Base-by-base conservation (phyloP, 345 rosid species). In the Salix brachista region DNA sequence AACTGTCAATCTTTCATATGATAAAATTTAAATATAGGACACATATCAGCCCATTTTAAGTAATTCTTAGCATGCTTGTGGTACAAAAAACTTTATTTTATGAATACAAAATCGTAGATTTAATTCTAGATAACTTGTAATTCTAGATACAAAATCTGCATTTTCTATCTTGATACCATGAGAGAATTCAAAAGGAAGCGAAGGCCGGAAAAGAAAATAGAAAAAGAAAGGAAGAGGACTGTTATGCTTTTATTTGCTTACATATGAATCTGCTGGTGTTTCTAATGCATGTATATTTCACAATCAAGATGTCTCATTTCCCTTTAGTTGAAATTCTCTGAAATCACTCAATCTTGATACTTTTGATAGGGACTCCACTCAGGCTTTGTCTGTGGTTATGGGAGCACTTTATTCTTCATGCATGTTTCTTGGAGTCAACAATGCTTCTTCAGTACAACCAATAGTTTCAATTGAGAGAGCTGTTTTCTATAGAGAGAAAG, bases 371-470 rank as follows among this genome's bases (percentile, higher is more conserved):
- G 74, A 76, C 65, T 78, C 97, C 18, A 74, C 90, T 66, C 86
- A 90, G 83, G 89, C 84, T 80, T 67, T 95, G 65, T 65, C 87
- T 28, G 81, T 87, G 72, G 81, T 95, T 19, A 90, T 90, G 97
- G 97, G 95, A 83, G 97, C 95, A n/a, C 91, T 94, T 7, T 94
- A 89, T 82, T 54, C 97, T 11, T 79, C 97, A 39, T 90, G 97
- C 81, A 70, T 92, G 76, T 92, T 94, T 84, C 94, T 94, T 39
- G 97, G 97, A 36, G 90, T 94, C 72, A 94, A 85, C 70, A 94
- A 92, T 76, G 88, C 98, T 73, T 91, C 97, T 46, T 83, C 98
- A 0, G 97, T 92, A 25, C 98, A 94, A 78, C 98, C 98, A 67
- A 85, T 94, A 41, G 90, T 94, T 65, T 86, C 97, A 16, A 90